Percentiles rank a stretch among this genome's conserved stretches.
phyloP scores from a whole-genome alignment of 1,284 basidiomycete species.

The Ganoderma meredithae region DNA sequence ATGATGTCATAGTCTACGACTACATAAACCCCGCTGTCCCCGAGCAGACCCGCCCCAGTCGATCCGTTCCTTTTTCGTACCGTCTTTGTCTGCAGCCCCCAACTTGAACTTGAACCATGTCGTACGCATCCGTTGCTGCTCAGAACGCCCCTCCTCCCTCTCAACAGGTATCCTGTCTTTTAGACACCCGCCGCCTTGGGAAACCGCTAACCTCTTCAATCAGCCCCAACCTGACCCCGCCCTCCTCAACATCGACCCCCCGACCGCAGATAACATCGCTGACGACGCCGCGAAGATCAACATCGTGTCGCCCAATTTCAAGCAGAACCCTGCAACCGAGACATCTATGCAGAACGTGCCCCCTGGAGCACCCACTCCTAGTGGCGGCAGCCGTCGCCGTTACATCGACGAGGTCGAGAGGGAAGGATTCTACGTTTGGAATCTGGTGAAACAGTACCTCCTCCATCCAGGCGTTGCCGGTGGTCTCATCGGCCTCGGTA shows the following conservation, averaged over 20 bases:
- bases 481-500: slow-evolving; percentile 75
- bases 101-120: slow-evolving; percentile 49
- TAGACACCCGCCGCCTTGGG: slow-evolving; percentile 26
- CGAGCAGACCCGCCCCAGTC: slow-evolving; percentile 14
- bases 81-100: slow-evolving; percentile 5
- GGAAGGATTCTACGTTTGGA: slow-evolving; percentile 62
- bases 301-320: slow-evolving; percentile 58
- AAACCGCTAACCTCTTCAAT: slow-evolving; percentile 32
- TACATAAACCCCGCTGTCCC: slow-evolving; percentile 27
- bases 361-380: slow-evolving; percentile 24
- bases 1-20: slow-evolving; percentile 31
- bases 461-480: slow-evolving; percentile 76
- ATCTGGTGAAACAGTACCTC: slow-evolving; percentile 64
- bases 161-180: slow-evolving; percentile 45
- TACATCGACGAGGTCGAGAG: slow-evolving; percentile 58
- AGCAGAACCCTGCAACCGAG: slow-evolving; percentile 52
- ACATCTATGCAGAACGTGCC: slow-evolving; percentile 43
- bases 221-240: slow-evolving; percentile 70
- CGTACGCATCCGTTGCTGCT: slow-evolving; percentile 71
- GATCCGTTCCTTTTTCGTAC: slow-evolving; percentile 2
- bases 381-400: slow-evolving; percentile 39
- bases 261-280: slow-evolving; percentile 47
- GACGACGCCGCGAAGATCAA: slow-evolving; percentile 64
- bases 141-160: slow-evolving; percentile 59
- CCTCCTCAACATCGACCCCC: slow-evolving; percentile 63